Percentiles rank a stretch among this genome's conserved stretches.
These are phyloP conservation scores for Russula emetica DNA, from an alignment of 768 basidiomycete genomes.

Conservation along the genomic window DNA sequence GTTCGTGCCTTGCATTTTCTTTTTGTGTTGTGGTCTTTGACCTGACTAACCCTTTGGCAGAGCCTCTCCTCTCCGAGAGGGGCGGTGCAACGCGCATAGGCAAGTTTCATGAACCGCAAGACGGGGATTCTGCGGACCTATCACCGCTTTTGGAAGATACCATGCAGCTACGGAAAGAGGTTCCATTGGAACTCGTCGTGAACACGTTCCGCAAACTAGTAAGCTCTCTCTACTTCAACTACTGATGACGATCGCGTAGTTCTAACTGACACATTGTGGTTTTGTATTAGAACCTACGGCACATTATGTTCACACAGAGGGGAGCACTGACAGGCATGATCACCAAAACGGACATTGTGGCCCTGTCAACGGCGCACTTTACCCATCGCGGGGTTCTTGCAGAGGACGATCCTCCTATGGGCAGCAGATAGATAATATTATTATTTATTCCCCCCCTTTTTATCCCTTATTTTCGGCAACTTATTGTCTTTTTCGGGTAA, in stretches of 20 bases:
- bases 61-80: constrained; percentile 7
- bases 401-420: neutral
- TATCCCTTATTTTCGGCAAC: too few relatives aligned
- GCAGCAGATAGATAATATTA: neutral
- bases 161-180: constrained; percentile 60
- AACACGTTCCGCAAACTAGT: constrained; percentile 74
- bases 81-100: constrained; percentile 14
- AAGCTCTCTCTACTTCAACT: constrained; percentile 4
- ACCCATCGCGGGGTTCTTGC: constrained; percentile 42
- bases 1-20: constrained; percentile 26
- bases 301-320: constrained; percentile 59
- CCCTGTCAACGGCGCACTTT: constrained; percentile 54
- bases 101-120: constrained; percentile 5
- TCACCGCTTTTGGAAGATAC: constrained; percentile 42
- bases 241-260: constrained; percentile 15
- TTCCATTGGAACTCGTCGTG: constrained; percentile 66
- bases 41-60: constrained; percentile 7
- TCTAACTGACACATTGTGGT: neutral
- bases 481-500: too few relatives aligned
- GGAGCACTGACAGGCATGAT: constrained; percentile 61
- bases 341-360: constrained; percentile 63
- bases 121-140: constrained; percentile 30
- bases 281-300: constrained; percentile 53
- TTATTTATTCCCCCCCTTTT: too few relatives aligned
- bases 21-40: neutral